These are phyloP conservation scores for Fusarium zealandicum DNA, from an alignment of 2,329 filamentous ascomycete genomes.

Conservation along the genomic window DNA sequence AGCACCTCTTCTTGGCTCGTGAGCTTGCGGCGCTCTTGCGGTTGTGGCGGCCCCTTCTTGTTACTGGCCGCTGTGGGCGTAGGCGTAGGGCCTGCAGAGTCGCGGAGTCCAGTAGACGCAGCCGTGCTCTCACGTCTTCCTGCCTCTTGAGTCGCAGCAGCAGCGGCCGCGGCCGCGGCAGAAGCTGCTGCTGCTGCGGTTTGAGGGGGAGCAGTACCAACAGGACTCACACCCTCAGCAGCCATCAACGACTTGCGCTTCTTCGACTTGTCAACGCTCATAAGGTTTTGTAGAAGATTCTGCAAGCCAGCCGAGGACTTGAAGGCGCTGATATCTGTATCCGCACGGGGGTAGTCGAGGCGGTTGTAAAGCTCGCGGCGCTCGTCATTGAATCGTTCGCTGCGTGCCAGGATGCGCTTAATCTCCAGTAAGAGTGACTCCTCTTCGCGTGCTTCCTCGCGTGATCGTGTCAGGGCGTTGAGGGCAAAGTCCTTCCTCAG, in stretches of 20 bases:
- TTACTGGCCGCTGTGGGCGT: slow-evolving; percentile 50
- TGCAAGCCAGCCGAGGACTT: slow-evolving; percentile 82
- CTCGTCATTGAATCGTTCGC: slow-evolving; percentile 86
- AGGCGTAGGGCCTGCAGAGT: slow-evolving; percentile 44
- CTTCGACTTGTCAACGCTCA: slow-evolving; percentile 85
- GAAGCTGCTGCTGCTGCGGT: slow-evolving; percentile 23
- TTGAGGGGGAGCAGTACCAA: slow-evolving; percentile 47
- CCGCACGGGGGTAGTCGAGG: slow-evolving; percentile 78
- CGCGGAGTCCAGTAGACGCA: slow-evolving; percentile 51
- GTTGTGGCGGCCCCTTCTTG: slow-evolving; percentile 56
- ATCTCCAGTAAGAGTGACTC: slow-evolving; percentile 88
- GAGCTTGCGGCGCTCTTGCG: slow-evolving; percentile 71
- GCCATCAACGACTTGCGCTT: slow-evolving; percentile 79
- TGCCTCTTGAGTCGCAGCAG: slow-evolving; percentile 45
- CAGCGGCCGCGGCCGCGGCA: slow-evolving; percentile 21
- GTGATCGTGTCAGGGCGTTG: slow-evolving; percentile 77
- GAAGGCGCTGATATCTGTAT: slow-evolving; percentile 78
- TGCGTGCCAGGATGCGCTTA: slow-evolving; percentile 86
- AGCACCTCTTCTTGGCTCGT: slow-evolving; percentile 76
- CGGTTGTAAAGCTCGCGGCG: slow-evolving; percentile 85
- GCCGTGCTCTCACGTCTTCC: slow-evolving; percentile 63
- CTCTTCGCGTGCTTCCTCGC: slow-evolving; percentile 91
- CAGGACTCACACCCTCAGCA: slow-evolving; percentile 61
- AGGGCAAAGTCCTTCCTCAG: slow-evolving; percentile 85
- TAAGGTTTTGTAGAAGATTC: slow-evolving; percentile 80